These are phyloP conservation scores for Aureobasidium sp. DNA, from an alignment of 2,329 filamentous ascomycete genomes.

Conservation along the genomic window DNA sequence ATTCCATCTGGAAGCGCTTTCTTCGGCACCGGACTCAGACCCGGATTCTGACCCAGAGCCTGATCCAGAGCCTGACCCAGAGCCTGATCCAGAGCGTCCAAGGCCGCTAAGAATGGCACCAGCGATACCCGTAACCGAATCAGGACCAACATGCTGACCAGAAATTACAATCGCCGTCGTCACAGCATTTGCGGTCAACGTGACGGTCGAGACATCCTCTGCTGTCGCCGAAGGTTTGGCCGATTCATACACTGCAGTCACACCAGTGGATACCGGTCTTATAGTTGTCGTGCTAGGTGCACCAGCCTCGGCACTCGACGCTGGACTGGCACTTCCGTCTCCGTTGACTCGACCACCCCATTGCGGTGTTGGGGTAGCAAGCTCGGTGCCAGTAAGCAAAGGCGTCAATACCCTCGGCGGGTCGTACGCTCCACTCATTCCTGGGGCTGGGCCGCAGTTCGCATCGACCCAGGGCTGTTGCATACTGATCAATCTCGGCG, in stretches of 20 bases:
- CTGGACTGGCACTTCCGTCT: background rate
- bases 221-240: background rate
- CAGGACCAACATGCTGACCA: background rate
- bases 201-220: background rate
- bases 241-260: background rate
- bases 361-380: background rate
- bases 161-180: constrained; percentile 5
- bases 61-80: background rate
- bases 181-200: background rate
- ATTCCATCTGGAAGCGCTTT: background rate
- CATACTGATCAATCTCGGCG: constrained; percentile 7
- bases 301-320: background rate
- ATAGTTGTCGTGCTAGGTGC: constrained; percentile 6
- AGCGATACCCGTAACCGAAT: background rate
- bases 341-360: background rate
- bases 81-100: background rate
- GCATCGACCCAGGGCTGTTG: background rate
- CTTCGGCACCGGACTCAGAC: background rate
- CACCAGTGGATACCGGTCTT: constrained; percentile 2
- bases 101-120: constrained; percentile 3
- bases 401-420: constrained; percentile 12
- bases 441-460: background rate
- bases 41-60: background rate
- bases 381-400: background rate
- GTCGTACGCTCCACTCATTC: constrained; percentile 12